Evolutionary conservation across 495 filamentous ascomycete genomes (phyloP).

Genomic region (Neurospora sp.): DNA sequence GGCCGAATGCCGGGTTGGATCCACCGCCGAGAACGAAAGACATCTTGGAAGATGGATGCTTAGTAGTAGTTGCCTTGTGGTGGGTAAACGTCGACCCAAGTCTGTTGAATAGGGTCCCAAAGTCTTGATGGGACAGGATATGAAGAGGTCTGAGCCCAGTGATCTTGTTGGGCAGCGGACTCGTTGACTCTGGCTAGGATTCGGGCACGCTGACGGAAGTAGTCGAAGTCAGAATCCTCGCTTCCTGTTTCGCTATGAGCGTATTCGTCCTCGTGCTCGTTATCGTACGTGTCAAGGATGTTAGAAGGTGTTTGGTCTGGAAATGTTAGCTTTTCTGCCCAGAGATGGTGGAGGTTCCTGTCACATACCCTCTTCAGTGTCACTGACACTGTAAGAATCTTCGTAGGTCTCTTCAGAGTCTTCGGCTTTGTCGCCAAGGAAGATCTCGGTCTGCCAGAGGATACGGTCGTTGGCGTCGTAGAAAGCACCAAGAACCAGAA

Average conservation of each 20-base stretch:
- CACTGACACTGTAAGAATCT: neutral
- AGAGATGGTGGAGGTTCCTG: neutral
- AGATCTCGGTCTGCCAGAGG: neutral
- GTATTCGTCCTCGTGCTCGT: neutral
- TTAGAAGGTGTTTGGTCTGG: neutral
- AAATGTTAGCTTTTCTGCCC: neutral
- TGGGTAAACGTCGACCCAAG: neutral
- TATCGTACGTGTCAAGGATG: neutral
- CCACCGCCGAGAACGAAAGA: constrained; percentile 9
- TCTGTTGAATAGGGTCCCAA: neutral
- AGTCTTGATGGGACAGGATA: neutral
- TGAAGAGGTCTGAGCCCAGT: neutral
- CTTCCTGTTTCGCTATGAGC: neutral
- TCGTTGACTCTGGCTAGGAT: neutral
- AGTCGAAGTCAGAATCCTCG: neutral
- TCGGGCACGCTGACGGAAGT: neutral
- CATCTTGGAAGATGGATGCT: neutral
- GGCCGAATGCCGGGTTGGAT: constrained; percentile 16
- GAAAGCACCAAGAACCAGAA: constrained; percentile 18
- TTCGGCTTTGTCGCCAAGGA: neutral
- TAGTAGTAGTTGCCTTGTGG: neutral
- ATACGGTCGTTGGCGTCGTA: neutral
- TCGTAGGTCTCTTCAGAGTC: neutral
- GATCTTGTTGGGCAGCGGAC: neutral
- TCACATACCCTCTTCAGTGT: neutral